Percentiles rank a stretch among this genome's conserved stretches.
Conservation (phyloP, 2,329 filamentous ascomycete species). For the Fusarium redolens region DNA sequence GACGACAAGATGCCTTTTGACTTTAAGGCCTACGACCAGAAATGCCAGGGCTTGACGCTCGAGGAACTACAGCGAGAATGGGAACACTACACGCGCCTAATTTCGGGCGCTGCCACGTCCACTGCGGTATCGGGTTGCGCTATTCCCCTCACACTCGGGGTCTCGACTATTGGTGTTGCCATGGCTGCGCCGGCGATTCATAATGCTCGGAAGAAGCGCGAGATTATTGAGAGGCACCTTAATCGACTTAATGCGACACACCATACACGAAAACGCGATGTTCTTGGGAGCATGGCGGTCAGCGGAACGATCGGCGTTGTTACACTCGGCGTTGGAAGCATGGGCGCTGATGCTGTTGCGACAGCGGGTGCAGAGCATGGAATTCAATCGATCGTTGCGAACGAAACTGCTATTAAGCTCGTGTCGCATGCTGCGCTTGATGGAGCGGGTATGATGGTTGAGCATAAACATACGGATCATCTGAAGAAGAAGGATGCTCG, state of each 20-base stretch:
- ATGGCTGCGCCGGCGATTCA: slow-evolving; percentile 54
- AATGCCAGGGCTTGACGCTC: slow-evolving; percentile 51
- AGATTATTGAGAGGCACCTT: slow-evolving; percentile 55
- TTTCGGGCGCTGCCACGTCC: slow-evolving; percentile 54
- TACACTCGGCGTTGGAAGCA: slow-evolving; percentile 51
- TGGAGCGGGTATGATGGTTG: slow-evolving; percentile 49
- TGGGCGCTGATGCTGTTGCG: slow-evolving; percentile 51
- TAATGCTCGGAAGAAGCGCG: slow-evolving; percentile 56
- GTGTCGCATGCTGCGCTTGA: slow-evolving; percentile 52
- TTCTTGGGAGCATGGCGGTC: slow-evolving; percentile 53
- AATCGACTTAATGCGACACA: slow-evolving; percentile 49
- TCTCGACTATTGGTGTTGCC: slow-evolving; percentile 54
- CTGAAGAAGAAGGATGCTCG: slow-evolving; percentile 50
- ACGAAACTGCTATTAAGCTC: slow-evolving; percentile 51
- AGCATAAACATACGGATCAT: slow-evolving; percentile 51
- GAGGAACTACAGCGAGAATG: slow-evolving; percentile 55
- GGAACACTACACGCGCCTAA: slow-evolving; percentile 57
- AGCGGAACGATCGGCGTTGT: slow-evolving; percentile 52
- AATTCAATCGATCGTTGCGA: slow-evolving; percentile 41
- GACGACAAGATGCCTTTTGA: slow-evolving; percentile 53
- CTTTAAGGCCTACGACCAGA: slow-evolving; percentile 53
- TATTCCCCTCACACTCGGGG: slow-evolving; percentile 52
- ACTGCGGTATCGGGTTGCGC: slow-evolving; percentile 55
- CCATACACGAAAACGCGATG: slow-evolving; percentile 55
- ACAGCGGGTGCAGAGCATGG: slow-evolving; percentile 52